A percentile compares a stretch with the other conserved stretches of the same genome.
These are phyloP conservation scores for Termitomyces sp. DNA, from an alignment of 768 basidiomycete species.

Conservation along the genomic window DNA sequence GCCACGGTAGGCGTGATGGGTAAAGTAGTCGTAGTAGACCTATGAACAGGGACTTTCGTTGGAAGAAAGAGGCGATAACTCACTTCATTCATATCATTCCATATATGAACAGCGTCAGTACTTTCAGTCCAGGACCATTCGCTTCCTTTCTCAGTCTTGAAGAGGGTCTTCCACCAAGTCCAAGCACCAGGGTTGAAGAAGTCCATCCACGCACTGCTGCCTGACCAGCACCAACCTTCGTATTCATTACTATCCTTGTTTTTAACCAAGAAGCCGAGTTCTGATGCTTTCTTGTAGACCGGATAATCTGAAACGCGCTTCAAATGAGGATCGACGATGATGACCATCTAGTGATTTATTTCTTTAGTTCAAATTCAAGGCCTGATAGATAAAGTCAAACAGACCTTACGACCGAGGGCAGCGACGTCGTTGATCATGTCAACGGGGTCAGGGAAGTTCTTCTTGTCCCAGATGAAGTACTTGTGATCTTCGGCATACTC, in stretches of 20 bases:
- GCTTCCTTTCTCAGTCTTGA: constrained; percentile 55
- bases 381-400: not conserved
- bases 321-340: constrained; percentile 95
- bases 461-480: constrained; percentile 96
- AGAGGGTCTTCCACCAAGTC: constrained; percentile 88
- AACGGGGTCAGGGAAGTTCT: constrained; percentile 90
- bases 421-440: constrained; percentile 91
- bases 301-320: constrained; percentile 81
- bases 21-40: constrained; percentile 96
- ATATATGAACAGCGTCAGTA: constrained; percentile 83
- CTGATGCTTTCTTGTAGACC: constrained; percentile 80
- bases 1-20: constrained; percentile 62
- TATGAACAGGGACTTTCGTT: constrained; percentile 19
- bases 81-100: constrained; percentile 99
- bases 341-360: constrained; percentile 75
- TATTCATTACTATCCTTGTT: constrained; percentile 79
- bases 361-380: constrained; percentile 1
- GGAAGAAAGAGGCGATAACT: constrained; percentile 11
- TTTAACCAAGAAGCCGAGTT: constrained; percentile 81
- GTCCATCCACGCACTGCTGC: constrained; percentile 95
- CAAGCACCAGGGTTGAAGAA: constrained; percentile 90
- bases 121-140: constrained; percentile 78
- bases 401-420: constrained; percentile 78
- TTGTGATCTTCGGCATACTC: constrained; percentile 93
- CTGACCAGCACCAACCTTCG: constrained; percentile 99